These are phyloP conservation scores for Saturnispora ahearnii DNA, from an alignment of 805 yeast genomes.

Conservation along the genomic window DNA sequence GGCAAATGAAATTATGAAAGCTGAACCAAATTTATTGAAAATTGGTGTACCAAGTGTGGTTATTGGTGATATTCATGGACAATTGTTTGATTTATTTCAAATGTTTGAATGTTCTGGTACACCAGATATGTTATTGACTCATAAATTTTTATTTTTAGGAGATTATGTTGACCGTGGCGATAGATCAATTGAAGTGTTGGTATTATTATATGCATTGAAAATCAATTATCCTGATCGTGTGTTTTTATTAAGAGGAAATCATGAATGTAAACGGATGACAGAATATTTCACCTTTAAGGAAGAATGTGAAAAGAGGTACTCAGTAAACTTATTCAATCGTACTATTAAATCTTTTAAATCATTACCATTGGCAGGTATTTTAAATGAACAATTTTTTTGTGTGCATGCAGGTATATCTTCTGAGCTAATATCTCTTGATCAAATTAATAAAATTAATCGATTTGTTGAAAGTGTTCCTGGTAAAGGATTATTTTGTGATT, in stretches of 20 bases:
- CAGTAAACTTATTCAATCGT: constrained; percentile 52
- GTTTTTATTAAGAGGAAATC: constrained; percentile 86
- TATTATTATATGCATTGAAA: constrained; percentile 72
- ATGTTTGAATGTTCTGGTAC: constrained; percentile 89
- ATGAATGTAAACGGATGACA: constrained; percentile 88
- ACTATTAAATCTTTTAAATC: constrained; percentile 74
- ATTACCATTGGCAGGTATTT: constrained; percentile 81
- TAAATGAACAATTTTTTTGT: constrained; percentile 87
- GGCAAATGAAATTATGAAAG: constrained; percentile 53
- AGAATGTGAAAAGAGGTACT: constrained; percentile 85
- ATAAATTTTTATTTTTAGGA: constrained; percentile 79
- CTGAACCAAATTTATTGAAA: constrained; percentile 70
- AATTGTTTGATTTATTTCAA: constrained; percentile 81
- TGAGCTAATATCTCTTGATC: constrained; percentile 60
- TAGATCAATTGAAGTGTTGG: constrained; percentile 75
- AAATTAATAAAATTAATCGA: constrained; percentile 60
- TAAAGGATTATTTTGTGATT: constrained; percentile 84
- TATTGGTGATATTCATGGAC: constrained; percentile 98
- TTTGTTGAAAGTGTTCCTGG: constrained; percentile 83
- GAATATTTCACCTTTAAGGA: constrained; percentile 88
- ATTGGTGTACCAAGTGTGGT: constrained; percentile 91
- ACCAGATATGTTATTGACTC: constrained; percentile 42
- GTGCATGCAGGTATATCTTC: constrained; percentile 95
- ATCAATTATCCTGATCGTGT: constrained; percentile 64
- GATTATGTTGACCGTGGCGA: constrained; percentile 96